Evolutionary conservation across 2,329 filamentous ascomycete genomes (phyloP).

Genomic region (Waltergamsia citrina): DNA sequence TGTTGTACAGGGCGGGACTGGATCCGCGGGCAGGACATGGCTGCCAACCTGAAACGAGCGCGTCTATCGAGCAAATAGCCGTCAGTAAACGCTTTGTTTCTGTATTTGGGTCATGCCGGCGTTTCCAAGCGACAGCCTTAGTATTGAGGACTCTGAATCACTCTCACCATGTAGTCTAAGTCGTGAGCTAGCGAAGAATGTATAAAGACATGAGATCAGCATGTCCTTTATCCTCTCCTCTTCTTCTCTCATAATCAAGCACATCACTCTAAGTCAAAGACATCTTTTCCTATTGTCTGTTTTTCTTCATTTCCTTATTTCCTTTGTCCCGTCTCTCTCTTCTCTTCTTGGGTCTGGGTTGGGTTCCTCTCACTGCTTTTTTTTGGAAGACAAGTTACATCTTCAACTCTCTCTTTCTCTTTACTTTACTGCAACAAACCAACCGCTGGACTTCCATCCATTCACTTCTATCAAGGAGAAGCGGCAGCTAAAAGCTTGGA

Average conservation of each 20-base stretch:
- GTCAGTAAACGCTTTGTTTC: not conserved
- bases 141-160: not conserved
- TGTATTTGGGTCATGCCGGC: constrained; percentile 1
- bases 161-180: too few species aligned
- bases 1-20: not conserved
- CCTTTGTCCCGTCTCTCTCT: constrained; percentile 15
- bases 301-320: constrained; percentile 13
- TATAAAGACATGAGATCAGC: not conserved
- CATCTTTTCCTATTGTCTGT: constrained; percentile 8
- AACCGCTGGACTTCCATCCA: not conserved
- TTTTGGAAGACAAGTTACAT: not conserved
- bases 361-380: constrained; percentile 3
- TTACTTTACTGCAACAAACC: too few species aligned
- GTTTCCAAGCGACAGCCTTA: too few species aligned
- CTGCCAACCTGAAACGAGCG: not conserved
- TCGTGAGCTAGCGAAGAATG: not conserved
- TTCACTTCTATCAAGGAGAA: not conserved
- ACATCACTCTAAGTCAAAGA: constrained; percentile 12
- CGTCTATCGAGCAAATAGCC: constrained; percentile 1
- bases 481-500: constrained; percentile 1
- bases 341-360: constrained; percentile 13
- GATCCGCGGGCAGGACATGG: not conserved
- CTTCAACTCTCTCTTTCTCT: not conserved
- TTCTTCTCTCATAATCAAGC: constrained; percentile 6
- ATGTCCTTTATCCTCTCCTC: constrained; percentile 4